Evolutionary conservation across 192 early-diverging fungal genomes (phyloP), one percentile per base, ranked within the genome.

Genomic region (Phycomyces blakesleeanus): DNA sequence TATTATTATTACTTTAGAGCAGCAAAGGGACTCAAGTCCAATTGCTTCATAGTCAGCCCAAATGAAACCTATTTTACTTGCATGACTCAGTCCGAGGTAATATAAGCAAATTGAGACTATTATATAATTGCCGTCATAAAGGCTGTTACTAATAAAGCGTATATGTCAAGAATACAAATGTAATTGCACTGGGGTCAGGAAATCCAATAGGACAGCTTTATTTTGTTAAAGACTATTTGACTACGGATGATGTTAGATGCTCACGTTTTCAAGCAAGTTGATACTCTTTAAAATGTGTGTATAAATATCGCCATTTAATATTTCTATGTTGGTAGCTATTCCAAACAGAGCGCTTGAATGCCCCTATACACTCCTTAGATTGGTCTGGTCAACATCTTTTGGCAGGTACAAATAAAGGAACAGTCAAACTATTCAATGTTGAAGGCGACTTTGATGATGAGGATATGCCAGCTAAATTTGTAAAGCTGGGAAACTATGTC

Each of bases 281-380:
- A 34, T 34, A 34, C 29, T 34, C 7, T 34, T 34, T 34, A 34
- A 34, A 34, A 34, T 34, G 7, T 34, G 29, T 7, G 7, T 34
- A 34, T 34, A 34, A 34, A 34, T 34, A 9, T 15, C 37, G 10
- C 7, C 0, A 37, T 11, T 50, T 2, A 21, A 22, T 22, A 20
- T 22, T 5, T 54, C 4, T 55, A 0, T 50, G 5, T 34, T 1
- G 0, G 1, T 51, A 44, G 41, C 21, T 40, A 40, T 25, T 41
- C 5, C 25, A 60, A 40, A 68, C 25, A 37, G 58, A 49, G n/a
- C 51, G 3, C 14, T 21, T 55, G 27, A 20, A 37, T 44, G 37
- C 44, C 4, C 68, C 68, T 5, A 63, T 69, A 12, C 20, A 69
- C 18, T 69, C 68, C 0, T 34, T 69, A 14, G 60, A 56, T 26